phyloP scores from a whole-genome alignment of 2,329 filamentous ascomycete genomes.

The Didymellaceae sp. region DNA sequence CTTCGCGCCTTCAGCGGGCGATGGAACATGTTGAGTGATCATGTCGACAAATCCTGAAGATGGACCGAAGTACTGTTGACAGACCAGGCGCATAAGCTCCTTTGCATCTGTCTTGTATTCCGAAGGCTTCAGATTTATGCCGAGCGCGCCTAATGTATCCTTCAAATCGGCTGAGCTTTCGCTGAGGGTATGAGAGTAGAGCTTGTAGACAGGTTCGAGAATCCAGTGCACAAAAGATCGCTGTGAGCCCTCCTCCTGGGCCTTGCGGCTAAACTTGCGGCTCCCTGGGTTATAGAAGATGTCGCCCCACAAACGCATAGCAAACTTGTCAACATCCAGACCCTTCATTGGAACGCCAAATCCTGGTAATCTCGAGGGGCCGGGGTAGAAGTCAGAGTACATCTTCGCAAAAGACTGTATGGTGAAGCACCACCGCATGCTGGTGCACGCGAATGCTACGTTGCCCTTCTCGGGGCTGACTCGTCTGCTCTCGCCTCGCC shows the following conservation, averaged over 20 bases:
- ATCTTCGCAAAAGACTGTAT: slow-evolving; percentile 93
- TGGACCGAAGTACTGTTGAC: slow-evolving; percentile 92
- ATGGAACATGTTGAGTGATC: slow-evolving; percentile 87
- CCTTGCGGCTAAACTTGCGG: slow-evolving; percentile 89
- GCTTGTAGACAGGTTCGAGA: slow-evolving; percentile 95
- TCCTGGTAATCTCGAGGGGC: slow-evolving; percentile 47
- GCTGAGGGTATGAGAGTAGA: slow-evolving; percentile 93
- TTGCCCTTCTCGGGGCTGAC: slow-evolving; percentile 97
- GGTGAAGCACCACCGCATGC: slow-evolving; percentile 97
- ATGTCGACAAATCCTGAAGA: slow-evolving; percentile 94
- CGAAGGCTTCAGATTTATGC: slow-evolving; percentile 87
- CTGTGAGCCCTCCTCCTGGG: slow-evolving; percentile 78
- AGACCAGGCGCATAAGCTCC: slow-evolving; percentile 85
- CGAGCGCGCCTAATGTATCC: slow-evolving; percentile 76
- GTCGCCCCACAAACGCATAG: slow-evolving; percentile 88
- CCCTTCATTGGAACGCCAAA: slow-evolving; percentile 45
- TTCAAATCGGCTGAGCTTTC: slow-evolving; percentile 86
- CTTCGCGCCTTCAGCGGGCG: slow-evolving; percentile 78
- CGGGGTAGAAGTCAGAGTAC: slow-evolving; percentile 88
- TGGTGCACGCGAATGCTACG: slow-evolving; percentile 92
- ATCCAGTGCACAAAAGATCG: slow-evolving; percentile 94
- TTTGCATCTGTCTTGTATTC: slow-evolving; percentile 91
- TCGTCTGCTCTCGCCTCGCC: slow-evolving; percentile 77
- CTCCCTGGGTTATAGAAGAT: slow-evolving; percentile 93
- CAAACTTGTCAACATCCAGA: slow-evolving; percentile 82